phyloP scores from a whole-genome alignment of 352 stramenopile species.

The Phytophthora pluvialis region DNA sequence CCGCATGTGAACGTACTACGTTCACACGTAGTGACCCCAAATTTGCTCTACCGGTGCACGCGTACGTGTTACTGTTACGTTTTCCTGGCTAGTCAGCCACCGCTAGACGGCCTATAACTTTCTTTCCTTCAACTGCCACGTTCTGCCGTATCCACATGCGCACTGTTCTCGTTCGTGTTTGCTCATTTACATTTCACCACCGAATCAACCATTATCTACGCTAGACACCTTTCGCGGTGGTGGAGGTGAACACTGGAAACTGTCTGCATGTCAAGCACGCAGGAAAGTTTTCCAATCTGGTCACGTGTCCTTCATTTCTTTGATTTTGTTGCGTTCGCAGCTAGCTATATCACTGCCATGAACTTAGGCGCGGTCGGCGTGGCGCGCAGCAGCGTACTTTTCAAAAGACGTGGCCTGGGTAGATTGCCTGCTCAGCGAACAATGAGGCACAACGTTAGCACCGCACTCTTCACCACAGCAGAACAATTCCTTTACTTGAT shows the following conservation, averaged over 20 bases:
- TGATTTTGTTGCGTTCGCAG: conserved; percentile 18
- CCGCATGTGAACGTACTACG: no score
- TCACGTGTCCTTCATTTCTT: conserved; percentile 24
- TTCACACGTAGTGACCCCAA: no score
- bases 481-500: background rate
- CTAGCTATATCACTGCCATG: conserved; percentile 10
- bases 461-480: background rate
- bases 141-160: background rate
- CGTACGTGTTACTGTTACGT: no score
- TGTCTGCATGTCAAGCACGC: background rate
- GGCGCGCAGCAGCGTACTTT: conserved; percentile 65
- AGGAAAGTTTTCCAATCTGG: conserved; percentile 8
- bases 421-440: conserved; percentile 41
- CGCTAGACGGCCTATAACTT: no score
- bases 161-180: conserved; percentile 23
- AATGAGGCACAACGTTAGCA: conserved; percentile 11
- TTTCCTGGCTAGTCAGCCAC: no score
- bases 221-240: conserved; percentile 5
- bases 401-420: conserved; percentile 61
- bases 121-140: background rate
- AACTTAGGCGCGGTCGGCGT: conserved; percentile 59
- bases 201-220: conserved; percentile 1
- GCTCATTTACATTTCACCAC: conserved; percentile 27
- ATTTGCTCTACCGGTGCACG: background rate
- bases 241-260: conserved; percentile 2